These are phyloP conservation scores for Backusella tarrabulga DNA, from an alignment of 192 early-diverging fungal species.

Conservation along the genomic window DNA sequence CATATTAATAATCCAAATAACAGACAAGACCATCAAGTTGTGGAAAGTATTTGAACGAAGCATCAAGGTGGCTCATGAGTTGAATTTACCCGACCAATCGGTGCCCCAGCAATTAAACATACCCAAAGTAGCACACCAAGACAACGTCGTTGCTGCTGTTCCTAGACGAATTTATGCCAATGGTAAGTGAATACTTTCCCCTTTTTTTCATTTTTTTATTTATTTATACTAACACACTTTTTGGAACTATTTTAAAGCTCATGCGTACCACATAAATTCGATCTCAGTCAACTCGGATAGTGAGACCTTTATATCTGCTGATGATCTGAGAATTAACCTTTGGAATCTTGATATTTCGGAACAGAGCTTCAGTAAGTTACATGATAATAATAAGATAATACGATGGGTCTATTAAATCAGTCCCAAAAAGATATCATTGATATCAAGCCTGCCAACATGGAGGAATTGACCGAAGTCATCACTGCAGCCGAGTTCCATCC, in stretches of 20 bases:
- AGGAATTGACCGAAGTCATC: constrained; percentile 98
- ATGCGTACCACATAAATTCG: constrained; percentile 96
- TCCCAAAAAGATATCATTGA: constrained; percentile 82
- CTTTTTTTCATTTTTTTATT: neutral
- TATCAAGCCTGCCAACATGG: constrained; percentile 99
- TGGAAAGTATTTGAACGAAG: constrained; percentile 93
- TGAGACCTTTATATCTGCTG: constrained; percentile 87
- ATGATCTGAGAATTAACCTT: constrained; percentile 90
- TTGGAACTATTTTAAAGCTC: constrained; percentile 47
- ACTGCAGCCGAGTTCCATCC: constrained; percentile 99
- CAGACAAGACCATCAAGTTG: constrained; percentile 85
- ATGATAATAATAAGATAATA: neutral
- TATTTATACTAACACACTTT: neutral
- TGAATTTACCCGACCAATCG: constrained; percentile 64
- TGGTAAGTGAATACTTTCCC: constrained; percentile 15
- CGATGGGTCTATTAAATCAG: too few species aligned
- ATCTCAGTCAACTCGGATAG: constrained; percentile 92
- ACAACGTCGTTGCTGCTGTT: constrained; percentile 82
- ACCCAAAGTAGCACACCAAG: constrained; percentile 78
- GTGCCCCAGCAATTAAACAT: constrained; percentile 58
- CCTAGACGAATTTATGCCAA: constrained; percentile 88
- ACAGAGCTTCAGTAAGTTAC: constrained; percentile 74
- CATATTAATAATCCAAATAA: constrained; percentile 42
- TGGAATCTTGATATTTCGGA: constrained; percentile 90
- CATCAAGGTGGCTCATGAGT: constrained; percentile 86